Evolutionary conservation across 805 yeast species (phyloP).

Genomic region (Candida peoriensis): DNA sequence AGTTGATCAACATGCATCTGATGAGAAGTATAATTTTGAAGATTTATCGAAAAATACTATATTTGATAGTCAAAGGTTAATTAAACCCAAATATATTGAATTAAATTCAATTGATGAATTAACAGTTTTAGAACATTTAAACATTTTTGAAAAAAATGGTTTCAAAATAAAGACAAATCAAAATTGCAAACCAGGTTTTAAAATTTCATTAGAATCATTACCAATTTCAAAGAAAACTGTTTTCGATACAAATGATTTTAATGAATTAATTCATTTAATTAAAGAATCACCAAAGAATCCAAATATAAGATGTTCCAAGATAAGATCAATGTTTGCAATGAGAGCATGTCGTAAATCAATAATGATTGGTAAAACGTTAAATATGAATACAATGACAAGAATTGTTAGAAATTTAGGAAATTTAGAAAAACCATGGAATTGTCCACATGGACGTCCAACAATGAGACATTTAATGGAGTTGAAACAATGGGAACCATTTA

Average conservation of each 20-base stretch:
- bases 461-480: slow-evolving; percentile 81
- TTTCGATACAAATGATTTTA: slow-evolving; percentile 61
- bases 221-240: slow-evolving; percentile 70
- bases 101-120: slow-evolving; percentile 77
- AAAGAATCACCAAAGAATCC: slow-evolving; percentile 46
- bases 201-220: slow-evolving; percentile 51
- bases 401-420: slow-evolving; percentile 65
- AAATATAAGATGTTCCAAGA: slow-evolving; percentile 64
- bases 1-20: slow-evolving; percentile 96
- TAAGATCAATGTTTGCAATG: slow-evolving; percentile 84
- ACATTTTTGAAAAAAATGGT: slow-evolving; percentile 68
- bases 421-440: slow-evolving; percentile 88
- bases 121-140: slow-evolving; percentile 53
- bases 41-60: slow-evolving; percentile 47
- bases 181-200: slow-evolving; percentile 48
- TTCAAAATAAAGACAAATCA: slow-evolving; percentile 54
- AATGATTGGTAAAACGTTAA: slow-evolving; percentile 83
- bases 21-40: slow-evolving; percentile 92
- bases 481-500: slow-evolving; percentile 39
- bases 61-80: slow-evolving; percentile 67
- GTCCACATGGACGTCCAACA: slow-evolving; percentile 97
- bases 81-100: slow-evolving; percentile 51
- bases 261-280: slow-evolving; percentile 69
- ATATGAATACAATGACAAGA: slow-evolving; percentile 51
- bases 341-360: slow-evolving; percentile 91